Evolutionary conservation across 345 rosid genomes (phyloP), one percentile per base, ranked within the genome.

Genomic region (Geranium rotundifolium): DNA sequence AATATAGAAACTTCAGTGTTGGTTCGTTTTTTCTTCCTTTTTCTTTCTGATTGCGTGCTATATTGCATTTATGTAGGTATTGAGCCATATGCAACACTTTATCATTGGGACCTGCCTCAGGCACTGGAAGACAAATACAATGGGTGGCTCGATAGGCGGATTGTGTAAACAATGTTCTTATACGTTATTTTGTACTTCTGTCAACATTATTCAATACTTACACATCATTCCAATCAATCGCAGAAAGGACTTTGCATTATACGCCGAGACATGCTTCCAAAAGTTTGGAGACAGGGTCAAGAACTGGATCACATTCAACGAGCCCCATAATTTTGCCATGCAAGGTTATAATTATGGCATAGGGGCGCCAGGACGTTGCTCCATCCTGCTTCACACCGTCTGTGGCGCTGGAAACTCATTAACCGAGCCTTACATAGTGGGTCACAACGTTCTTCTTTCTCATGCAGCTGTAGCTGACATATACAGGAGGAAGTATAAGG

Each of bases 61-160:
- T 23, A 23, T 23, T 23, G 27, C 27, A 8, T 34, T 1, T 34
- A 34, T 39, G 68, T 79, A 91, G 98, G 99, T 63, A 85, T 93
- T 66, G 77, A 83, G 71, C 99, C 99, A 5, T 90, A 86, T 62
- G 96, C 87, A 66, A 90, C 97, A 0, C 57, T 93, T 54, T 93
- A 84, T 76, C 99, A 93, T 30, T 93, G 99, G 99, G 99, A 93
- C 75, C 96, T 93, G 75, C 99, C 99, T 63, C 99, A 83, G 39
- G 89, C 96, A 52, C 79, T 93, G 65, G 74, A 81, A 20, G 90
- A 93, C 58, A 72, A 64, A 63, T 93, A 93, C 77, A 81, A 75
- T 2, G 99, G 97, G 66, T 93, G 97, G 99, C 84, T 93, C 9
- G 73, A 73, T 56, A 82, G 78, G 8, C 82, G 71, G 63, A 93